Percentiles rank a stretch among this genome's conserved stretches.
These are phyloP conservation scores for Marvania coccoides DNA, from an alignment of 139 green algal genomes.

Conservation along the genomic window DNA sequence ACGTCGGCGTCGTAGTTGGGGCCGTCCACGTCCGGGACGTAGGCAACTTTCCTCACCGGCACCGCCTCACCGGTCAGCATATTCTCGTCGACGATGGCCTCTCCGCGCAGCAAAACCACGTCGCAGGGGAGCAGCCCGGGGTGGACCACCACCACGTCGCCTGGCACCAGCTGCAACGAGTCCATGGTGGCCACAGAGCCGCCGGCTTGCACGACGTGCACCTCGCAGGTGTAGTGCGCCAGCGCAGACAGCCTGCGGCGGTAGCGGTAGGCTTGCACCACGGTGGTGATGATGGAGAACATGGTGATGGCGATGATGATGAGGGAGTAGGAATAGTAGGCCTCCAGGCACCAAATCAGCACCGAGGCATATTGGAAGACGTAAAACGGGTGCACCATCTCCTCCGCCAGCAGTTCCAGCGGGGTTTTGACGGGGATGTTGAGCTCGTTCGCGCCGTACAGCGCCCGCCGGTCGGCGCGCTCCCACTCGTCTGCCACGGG, in stretches of 20 bases:
- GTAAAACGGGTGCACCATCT: slow-evolving; percentile 32
- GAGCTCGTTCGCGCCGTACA: slow-evolving; percentile 28
- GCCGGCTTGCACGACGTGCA: not conserved
- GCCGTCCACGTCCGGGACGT: slow-evolving; percentile 41
- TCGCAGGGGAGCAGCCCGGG: slow-evolving; percentile 43
- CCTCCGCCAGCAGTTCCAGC: slow-evolving; percentile 14
- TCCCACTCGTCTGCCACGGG: slow-evolving; percentile 22
- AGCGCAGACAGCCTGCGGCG: slow-evolving; percentile 13
- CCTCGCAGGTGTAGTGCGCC: slow-evolving; percentile 27
- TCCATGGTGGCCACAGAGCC: not conserved
- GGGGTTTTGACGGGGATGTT: slow-evolving; percentile 10
- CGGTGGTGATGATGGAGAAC: slow-evolving; percentile 24
- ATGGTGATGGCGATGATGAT: slow-evolving; percentile 28
- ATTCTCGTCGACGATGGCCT: slow-evolving; percentile 63
- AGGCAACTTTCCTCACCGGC: slow-evolving; percentile 60
- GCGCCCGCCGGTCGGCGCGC: not conserved
- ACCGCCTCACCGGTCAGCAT: slow-evolving; percentile 66
- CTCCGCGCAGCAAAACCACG: slow-evolving; percentile 47
- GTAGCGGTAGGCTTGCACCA: slow-evolving; percentile 12
- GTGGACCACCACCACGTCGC: slow-evolving; percentile 50
- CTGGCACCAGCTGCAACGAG: slow-evolving; percentile 19
- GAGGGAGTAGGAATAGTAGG: slow-evolving; percentile 23
- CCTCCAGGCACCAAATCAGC: slow-evolving; percentile 19
- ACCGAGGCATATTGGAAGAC: slow-evolving; percentile 32
- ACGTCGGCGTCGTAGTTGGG: slow-evolving; percentile 46